Evolutionary conservation across 1,284 basidiomycete species (phyloP).

Genomic region (Neotropicomus parvogracilis): DNA sequence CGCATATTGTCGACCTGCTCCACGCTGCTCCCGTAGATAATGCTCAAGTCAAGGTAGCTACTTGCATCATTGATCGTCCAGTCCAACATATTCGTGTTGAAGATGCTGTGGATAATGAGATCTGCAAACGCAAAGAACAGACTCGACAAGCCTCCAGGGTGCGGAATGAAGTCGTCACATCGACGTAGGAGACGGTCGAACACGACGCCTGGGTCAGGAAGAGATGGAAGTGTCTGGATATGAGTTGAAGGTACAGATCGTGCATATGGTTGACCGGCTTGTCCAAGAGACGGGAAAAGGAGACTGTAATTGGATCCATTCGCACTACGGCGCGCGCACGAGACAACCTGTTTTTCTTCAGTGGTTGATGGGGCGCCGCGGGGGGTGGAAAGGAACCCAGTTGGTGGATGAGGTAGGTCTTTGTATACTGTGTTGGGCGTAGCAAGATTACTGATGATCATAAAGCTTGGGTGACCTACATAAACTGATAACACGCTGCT

Average conservation of each 20-base stretch:
- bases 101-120: conserved; percentile 71
- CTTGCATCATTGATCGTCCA: conserved; percentile 62
- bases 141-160: conserved; percentile 60
- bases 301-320: conserved; percentile 62
- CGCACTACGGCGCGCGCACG: conserved; percentile 51
- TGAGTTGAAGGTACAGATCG: conserved; percentile 61
- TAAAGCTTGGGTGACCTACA: conserved; percentile 36
- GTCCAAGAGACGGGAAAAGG: conserved; percentile 52
- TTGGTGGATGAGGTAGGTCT: conserved; percentile 67
- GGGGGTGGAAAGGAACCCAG: conserved; percentile 42
- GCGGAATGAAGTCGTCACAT: conserved; percentile 43
- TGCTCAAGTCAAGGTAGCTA: conserved; percentile 75
- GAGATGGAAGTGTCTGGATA: conserved; percentile 40
- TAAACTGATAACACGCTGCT: conserved; percentile 46
- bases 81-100: conserved; percentile 57
- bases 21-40: conserved; percentile 66
- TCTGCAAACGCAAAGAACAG: conserved; percentile 79
- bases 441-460: background rate
- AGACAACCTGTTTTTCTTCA: conserved; percentile 14
- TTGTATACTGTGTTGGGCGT: conserved; percentile 40
- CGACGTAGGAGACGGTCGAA: conserved; percentile 71
- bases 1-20: conserved; percentile 51
- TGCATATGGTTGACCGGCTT: conserved; percentile 65
- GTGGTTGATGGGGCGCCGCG: conserved; percentile 2
- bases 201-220: conserved; percentile 66